phyloP scores from a whole-genome alignment of 1,139 yeast genomes.

The Arxiozyma bovina region DNA sequence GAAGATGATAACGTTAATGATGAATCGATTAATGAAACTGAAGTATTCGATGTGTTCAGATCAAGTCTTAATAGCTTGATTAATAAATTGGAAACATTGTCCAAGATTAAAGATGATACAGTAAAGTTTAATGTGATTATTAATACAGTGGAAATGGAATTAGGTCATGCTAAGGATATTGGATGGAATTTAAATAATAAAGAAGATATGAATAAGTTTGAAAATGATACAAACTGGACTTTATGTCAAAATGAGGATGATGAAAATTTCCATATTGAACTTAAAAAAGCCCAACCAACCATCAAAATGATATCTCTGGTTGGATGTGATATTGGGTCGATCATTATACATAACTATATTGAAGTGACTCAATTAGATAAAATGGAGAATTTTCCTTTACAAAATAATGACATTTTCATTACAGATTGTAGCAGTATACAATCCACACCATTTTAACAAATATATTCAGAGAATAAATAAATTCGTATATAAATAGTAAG shows the following conservation, averaged over 20 bases:
- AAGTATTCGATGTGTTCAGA: constrained; percentile 27
- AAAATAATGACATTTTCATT: background rate
- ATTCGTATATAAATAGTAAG: background rate
- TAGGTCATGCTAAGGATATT: constrained; percentile 19
- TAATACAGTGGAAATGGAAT: constrained; percentile 21
- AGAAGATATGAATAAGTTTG: constrained; percentile 16
- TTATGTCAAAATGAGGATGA: constrained; percentile 17
- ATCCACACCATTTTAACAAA: background rate
- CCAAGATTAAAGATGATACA: constrained; percentile 19
- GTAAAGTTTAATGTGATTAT: constrained; percentile 26
- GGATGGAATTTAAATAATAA: constrained; percentile 8
- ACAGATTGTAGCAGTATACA: background rate
- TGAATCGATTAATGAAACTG: constrained; percentile 11
- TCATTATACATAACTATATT: constrained; percentile 22
- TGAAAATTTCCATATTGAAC: constrained; percentile 11
- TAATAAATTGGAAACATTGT: constrained; percentile 20
- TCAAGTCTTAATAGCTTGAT: constrained; percentile 26
- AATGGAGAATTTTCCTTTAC: background rate
- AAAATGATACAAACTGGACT: constrained; percentile 27
- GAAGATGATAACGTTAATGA: too few species aligned
- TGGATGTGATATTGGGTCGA: constrained; percentile 28
- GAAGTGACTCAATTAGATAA: constrained; percentile 13
- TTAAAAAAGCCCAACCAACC: constrained; percentile 12
- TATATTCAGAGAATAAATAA: background rate
- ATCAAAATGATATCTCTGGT: constrained; percentile 24